Evolutionary conservation across 495 filamentous ascomycete genomes (phyloP), one percentile per base, ranked within the genome.

Genomic region (Lineolata rhizophorae): DNA sequence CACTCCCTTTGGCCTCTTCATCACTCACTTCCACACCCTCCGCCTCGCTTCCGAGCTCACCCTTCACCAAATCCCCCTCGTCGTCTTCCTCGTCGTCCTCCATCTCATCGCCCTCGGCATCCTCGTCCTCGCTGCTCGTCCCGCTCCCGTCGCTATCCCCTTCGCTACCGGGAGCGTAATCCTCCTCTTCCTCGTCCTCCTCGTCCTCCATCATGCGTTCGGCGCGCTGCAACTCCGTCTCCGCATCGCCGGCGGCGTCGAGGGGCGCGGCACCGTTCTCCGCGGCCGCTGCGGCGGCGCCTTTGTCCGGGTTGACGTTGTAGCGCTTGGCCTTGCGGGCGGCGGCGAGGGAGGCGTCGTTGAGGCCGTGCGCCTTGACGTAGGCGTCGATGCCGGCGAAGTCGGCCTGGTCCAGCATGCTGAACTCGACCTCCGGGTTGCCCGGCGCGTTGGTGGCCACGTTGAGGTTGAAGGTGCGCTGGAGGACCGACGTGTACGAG

Each of bases 311-410:
- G 25, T 76, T 83, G n/a, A 71, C 61, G 42, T 74, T 77, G 34
- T 70, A 65, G 35, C 57, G 65, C 62, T 87, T 92, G 8, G 87
- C 87, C 37, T 79, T 71, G 15, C 87, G 53, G 37, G 71, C 66
- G 43, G 85, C 85, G 3, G 87, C 87, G 69, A 97, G 70, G 44
- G 81, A 91, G 14, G 80, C 69, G 48, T 97, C 87, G 34, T 92
- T 79, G 20, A 97, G 63, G 10, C 68, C 64, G 43, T 92, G 77
- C 10, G 64, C 60, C 42, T 74, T 72, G 30, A 95, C 65, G 47
- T 92, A 97, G 16, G 59, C 57, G 38, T 94, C 80, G 31, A 97
- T 94, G 2, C 72, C 78, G 1, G 61, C 54, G 33, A 45, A 55
- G 35, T 57, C 52, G n/a, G 42, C 47, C 33, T 57, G 54, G 36